These are phyloP conservation scores for Ophiostoma sp. DNA, from an alignment of 2,329 filamentous ascomycete genomes.

Conservation along the genomic window DNA sequence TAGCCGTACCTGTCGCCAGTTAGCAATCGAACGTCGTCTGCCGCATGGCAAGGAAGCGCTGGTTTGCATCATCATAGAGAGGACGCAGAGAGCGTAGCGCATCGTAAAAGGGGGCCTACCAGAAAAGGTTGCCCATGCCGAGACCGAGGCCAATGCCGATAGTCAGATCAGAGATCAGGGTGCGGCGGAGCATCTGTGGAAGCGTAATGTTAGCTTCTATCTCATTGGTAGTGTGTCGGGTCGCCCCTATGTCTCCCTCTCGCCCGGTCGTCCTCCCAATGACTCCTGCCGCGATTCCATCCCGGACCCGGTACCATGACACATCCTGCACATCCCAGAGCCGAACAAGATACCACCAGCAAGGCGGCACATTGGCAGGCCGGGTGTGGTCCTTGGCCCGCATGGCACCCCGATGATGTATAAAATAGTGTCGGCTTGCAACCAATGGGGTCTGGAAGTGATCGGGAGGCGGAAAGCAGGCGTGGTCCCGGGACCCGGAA, in stretches of 20 bases:
- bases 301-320: background rate
- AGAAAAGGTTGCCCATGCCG: slow-evolving; percentile 52
- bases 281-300: background rate
- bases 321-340: background rate
- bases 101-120: slow-evolving; percentile 41
- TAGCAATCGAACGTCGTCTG: background rate
- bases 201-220: slow-evolving; percentile 17
- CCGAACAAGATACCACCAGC: background rate
- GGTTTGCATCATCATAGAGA: background rate
- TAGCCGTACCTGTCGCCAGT: slow-evolving; percentile 51
- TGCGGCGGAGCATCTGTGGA: slow-evolving; percentile 54
- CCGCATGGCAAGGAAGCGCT: background rate
- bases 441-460: background rate
- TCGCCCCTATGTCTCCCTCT: background rate
- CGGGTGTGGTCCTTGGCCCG: background rate
- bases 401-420: background rate
- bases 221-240: background rate
- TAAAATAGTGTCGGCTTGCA: background rate
- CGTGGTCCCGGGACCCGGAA: background rate
- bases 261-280: background rate
- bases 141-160: slow-evolving; percentile 53
- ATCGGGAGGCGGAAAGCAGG: background rate
- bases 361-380: background rate
- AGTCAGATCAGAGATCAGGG: slow-evolving; percentile 52
- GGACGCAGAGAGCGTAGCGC: background rate